A percentile compares a stretch with the other conserved stretches of the same genome.
These are phyloP conservation scores for Beauveria medogensis DNA, from an alignment of 2,329 filamentous ascomycete genomes.

Conservation along the genomic window DNA sequence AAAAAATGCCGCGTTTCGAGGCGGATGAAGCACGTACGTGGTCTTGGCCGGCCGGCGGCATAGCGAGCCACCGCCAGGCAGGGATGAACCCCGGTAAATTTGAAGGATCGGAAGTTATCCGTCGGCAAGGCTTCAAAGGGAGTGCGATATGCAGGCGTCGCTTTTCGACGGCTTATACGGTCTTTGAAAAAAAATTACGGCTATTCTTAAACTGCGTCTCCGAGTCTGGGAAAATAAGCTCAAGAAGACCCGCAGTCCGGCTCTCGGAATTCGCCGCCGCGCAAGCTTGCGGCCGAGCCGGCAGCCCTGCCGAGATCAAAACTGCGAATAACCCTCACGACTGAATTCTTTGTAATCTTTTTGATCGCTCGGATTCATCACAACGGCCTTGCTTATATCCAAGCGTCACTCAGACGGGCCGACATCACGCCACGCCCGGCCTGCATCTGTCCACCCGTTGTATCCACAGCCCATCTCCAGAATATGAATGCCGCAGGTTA, in stretches of 20 bases:
- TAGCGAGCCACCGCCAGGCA: no score
- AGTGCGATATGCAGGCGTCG: background rate
- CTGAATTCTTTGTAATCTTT: background rate
- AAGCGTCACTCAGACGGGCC: background rate
- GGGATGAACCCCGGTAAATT: no score
- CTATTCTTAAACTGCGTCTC: background rate
- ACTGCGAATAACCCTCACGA: no score
- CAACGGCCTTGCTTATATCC: background rate
- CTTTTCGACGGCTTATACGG: background rate
- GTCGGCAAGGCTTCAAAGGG: no score
- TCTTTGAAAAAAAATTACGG: background rate
- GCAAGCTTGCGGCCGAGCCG: background rate
- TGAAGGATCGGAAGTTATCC: no score
- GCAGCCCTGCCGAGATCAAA: background rate
- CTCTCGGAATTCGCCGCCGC: background rate
- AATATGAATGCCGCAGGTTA: background rate
- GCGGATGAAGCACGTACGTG: no score
- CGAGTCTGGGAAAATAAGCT: background rate
- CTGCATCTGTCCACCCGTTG: background rate
- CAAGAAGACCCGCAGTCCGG: background rate
- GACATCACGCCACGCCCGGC: background rate
- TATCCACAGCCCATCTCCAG: background rate
- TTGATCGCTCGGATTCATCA: background rate
- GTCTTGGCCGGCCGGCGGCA: no score
- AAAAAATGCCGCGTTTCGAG: no score